Percentiles rank a stretch among this genome's conserved stretches.
These are phyloP conservation scores for Chalciporus chontae DNA, from an alignment of 768 basidiomycete species.

Conservation along the genomic window DNA sequence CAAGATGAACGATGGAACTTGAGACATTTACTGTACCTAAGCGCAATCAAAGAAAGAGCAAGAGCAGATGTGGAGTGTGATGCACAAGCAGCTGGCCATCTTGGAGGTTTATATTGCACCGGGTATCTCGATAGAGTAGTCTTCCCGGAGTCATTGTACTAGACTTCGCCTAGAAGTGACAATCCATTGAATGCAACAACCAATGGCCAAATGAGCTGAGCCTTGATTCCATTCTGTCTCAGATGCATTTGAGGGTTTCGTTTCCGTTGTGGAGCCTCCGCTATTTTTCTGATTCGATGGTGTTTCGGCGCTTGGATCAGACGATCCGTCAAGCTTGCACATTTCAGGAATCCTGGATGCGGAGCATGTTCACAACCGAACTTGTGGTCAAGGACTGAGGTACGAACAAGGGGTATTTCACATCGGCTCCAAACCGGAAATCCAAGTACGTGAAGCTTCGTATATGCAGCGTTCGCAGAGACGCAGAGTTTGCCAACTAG, in stretches of 20 bases:
- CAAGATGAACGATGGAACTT: constrained; percentile 13
- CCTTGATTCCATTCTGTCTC: not conserved
- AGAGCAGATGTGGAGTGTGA: not conserved
- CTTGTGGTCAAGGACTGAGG: not conserved
- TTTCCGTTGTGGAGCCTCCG: not conserved
- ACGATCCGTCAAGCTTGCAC: not conserved
- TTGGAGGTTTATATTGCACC: constrained; percentile 14
- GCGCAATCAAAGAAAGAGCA: not conserved
- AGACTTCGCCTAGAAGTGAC: not conserved
- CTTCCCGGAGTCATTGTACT: not conserved
- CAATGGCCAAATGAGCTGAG: constrained; percentile 21
- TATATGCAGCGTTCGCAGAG: too few relatives aligned
- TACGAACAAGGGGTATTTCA: not conserved
- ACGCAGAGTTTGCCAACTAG: too few relatives aligned
- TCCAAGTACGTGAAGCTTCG: not conserved
- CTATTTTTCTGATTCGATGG: constrained; percentile 16
- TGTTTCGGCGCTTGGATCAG: not conserved
- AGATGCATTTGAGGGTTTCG: not conserved
- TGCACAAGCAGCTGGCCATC: not conserved
- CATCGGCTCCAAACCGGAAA: not conserved
- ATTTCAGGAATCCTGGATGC: not conserved
- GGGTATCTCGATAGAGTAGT: not conserved
- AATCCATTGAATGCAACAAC: constrained; percentile 5
- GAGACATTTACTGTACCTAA: constrained; percentile 19
- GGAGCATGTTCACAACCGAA: constrained; percentile 1